Evolutionary conservation across 345 rosid genomes (phyloP), one percentile per base, ranked within the genome.

Genomic region (Kandelia obovata): DNA sequence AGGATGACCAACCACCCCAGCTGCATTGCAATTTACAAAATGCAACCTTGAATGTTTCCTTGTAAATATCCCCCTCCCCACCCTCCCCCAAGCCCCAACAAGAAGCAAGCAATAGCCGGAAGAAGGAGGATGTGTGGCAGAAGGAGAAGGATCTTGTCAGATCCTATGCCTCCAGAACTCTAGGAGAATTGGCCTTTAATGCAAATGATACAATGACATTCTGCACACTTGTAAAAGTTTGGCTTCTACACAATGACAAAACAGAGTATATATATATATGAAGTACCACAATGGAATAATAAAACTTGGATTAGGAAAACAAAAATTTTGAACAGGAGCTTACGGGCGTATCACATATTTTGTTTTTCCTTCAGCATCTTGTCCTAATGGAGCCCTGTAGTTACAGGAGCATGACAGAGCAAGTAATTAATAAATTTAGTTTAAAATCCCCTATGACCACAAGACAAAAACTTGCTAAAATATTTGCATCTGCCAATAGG

Each of bases 291-390:
- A 35, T 31, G 61, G 25, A 55, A 30, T 9, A 7, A 49, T 58
- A 53, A 67, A 70, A 66, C 2, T 58, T 17, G 7, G 39, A 64
- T 31, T 28, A 69, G 64, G 5, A 58, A 64, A 30, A 57, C 46
- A 19, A 64, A 61, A 64, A 70, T 32, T 1, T 23, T 65, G 31
- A 70, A 61, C 0, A 73, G 70, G 73, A 69, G 80, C 98, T 87
- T 83, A 93, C 98, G 97, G 98, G 71, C 96, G 87, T 30, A 88
- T 78, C 66, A 88, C 97, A 80, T 91, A 93, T 85, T 91, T 89
- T 51, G 90, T 75, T 84, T 89, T 89, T 53, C 98, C 98, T 80
- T 93, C 98, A 66, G 81, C 81, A 82, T 84, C 86, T 64, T 79
- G 83, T 43, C 87, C 97, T 75, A 82, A 31, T 69, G 94, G 96